Evolutionary conservation across 2,329 filamentous ascomycete genomes (phyloP), one percentile per base, ranked within the genome.

Genomic region (Tolypocladium inflatum): DNA sequence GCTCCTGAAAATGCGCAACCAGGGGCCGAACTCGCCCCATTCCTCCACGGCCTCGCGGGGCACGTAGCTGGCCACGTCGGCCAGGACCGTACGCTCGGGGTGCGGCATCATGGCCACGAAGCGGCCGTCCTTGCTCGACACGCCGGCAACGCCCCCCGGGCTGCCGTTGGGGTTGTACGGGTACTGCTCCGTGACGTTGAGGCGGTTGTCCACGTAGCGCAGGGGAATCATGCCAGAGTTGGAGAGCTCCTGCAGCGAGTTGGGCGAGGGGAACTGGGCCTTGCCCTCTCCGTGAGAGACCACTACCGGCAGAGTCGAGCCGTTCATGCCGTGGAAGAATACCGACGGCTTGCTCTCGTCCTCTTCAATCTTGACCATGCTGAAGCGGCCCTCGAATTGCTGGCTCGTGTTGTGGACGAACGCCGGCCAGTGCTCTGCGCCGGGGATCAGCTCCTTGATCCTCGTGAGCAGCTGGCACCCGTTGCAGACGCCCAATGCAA

Each of bases 381-480:
- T 87, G 63, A 90, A 87, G 60, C 92, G 87, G 6, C 83, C 92
- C 76, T 97, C 92, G 73, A 96, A 97, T 74, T 96, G 92, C 71
- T 93, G 87, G 68, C 86, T 90, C 55, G 81, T 76, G 73, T 97
- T 97, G 60, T 88, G 81, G 59, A 93, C 88, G 73, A 97, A 97
- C 30, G 83, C 88, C 3, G 91, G 92, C 91, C 92, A 97, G 66
- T 82, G 76, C 63, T 83, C 77, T 0, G 91, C 85, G n/a, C 91
- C 92, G 1, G 91, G 92, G 62, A 97, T 95, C 56, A 96, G 78
- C 60, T 88, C 85, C 68, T 90, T 90, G 74, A 75, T 71, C 55
- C 91, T 85, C 7, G 88, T 89, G 45, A 97, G 78, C 84, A 97
- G 96, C 74, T 99, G 94, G 70, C 94, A 97, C 55, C 94, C 94